Evolutionary conservation across 169 alveolate genomes (phyloP).

Genomic region (Eimeria sp.): DNA sequence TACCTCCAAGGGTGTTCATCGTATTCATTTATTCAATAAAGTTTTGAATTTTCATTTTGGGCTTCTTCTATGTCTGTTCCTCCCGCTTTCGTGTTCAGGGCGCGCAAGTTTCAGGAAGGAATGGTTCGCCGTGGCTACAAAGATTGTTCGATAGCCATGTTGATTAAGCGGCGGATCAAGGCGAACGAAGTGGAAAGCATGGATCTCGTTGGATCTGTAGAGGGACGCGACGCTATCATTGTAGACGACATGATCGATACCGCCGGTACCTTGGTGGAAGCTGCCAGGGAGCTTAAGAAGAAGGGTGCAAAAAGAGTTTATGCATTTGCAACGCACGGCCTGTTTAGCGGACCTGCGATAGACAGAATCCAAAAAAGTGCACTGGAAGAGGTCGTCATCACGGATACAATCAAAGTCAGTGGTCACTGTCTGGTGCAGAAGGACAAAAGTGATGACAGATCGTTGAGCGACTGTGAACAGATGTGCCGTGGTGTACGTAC

Average conservation of each 20-base stretch:
- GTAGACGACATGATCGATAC: constrained; percentile 99
- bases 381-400: constrained; percentile 94
- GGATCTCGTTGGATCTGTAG: constrained; percentile 97
- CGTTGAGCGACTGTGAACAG: not conserved
- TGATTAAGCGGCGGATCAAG: constrained; percentile 88
- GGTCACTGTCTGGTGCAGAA: not conserved
- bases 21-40: not conserved
- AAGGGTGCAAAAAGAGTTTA: constrained; percentile 97
- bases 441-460: not conserved
- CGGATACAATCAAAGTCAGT: constrained; percentile 92
- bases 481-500: not conserved
- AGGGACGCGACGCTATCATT: constrained; percentile 96
- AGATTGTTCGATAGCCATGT: constrained; percentile 86
- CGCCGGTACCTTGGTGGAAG: constrained; percentile 98
- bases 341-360: constrained; percentile 95
- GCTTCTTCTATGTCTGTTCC: not conserved
- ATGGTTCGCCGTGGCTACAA: constrained; percentile 86
- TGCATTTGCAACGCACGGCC: constrained; percentile 98
- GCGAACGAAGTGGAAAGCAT: constrained; percentile 93
- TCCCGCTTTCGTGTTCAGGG: constrained; percentile 85
- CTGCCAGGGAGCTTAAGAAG: constrained; percentile 95
- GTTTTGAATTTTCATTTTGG: not conserved
- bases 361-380: constrained; percentile 92
- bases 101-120: constrained; percentile 92
- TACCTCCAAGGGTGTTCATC: too few relatives aligned